Evolutionary conservation across 768 basidiomycete genomes (phyloP), one percentile per base, ranked within the genome.

Genomic region (Daedaleopsis nitida): DNA sequence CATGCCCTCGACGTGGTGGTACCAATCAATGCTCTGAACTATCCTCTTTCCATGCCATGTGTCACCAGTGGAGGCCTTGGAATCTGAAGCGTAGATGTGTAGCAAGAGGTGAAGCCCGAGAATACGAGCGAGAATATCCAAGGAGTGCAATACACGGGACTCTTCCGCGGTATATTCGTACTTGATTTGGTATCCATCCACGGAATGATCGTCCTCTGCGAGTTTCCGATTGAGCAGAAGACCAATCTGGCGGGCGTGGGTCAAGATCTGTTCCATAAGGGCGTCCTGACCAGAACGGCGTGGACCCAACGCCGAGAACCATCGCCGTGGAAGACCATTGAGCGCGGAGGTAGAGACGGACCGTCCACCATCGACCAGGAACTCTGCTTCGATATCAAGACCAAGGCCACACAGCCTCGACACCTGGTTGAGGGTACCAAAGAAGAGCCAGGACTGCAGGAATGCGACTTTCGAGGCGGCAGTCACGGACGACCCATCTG

Each of bases 361-460:
- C 9, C 37, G 21, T 9, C 54, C 42, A 43, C n/a, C 38, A 1
- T 27, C 37, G 14, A 32, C 21, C 34, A 43, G 14, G 43, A 59
- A 39, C 13, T 49, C 56, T 5, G 11, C 57, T 5, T 37, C 8
- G 1, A 42, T 35, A 35, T 52, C 38, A 12, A 32, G 19, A 3
- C 23, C 39, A 3, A 59, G 58, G 3, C 58, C 52, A 43, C 58
- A 59, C 43, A 59, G 3, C 4, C 21, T 35, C 16, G 43, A 54
- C 10, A 45, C 44, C n/a, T 59, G 51, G 16, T 19, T 16, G 6
- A 59, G 35, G 4, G 21, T 16, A 11, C 58, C 58, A 49, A 59
- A 59, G 45, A 59, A 59, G 11, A 59, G 43, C 58, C 58, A 59
- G 0, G 38, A 21, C n/a, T 59, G 58, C 51, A 53, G 43, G 23